Base-by-base conservation (phyloP, 208 protist species). In the Trypanosoma vivax region DNA sequence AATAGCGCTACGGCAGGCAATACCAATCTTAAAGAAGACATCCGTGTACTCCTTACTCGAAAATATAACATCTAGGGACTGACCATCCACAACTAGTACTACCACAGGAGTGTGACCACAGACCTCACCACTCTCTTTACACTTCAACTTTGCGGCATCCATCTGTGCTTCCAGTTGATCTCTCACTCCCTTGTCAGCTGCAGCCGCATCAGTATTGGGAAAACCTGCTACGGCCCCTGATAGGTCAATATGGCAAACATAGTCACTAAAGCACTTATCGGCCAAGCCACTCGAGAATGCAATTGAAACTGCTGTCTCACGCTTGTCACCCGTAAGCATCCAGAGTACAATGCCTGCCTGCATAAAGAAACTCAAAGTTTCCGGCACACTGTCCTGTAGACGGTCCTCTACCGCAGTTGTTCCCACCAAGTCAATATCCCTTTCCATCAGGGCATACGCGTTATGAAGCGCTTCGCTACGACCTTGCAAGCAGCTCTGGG, bases 271-370 rank as follows among this genome's bases (percentile, higher is more conserved):
- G 11, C 23, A 2, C 2, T 25, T 3, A 11, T 65, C 46, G 5
- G 81, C 60, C 14, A 84, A 48, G 4, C 76, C 80, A 51, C 65
- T 85, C 5, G 73, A 90, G 49, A 65, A 65, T 14, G 81, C 95
- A 42, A 99, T 97, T 50, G 98, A 97, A 24, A 98, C 92, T 5
- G 96, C 97, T 18, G 97, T 99, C 60, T 98, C 90, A 35, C 89
- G 72, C 76, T 99, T 99, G 70, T 99, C 97, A 43, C 97, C 97
- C 19, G 97, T 99, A 34, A 99, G 74, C 63, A 99, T 92, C 97
- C 96, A 99, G 19, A 99, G 65, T 13, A 96, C 84, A 39, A 98
- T 91, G 5, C 57, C 72, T 2, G 90, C 90, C 42, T 84, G 55
- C 14, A 79, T 60, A 35, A 94, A 74, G 52, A 88, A 90, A 39